These are phyloP conservation scores for Neoarthrinium moseri DNA, from an alignment of 2,329 filamentous ascomycete species.

Conservation along the genomic window DNA sequence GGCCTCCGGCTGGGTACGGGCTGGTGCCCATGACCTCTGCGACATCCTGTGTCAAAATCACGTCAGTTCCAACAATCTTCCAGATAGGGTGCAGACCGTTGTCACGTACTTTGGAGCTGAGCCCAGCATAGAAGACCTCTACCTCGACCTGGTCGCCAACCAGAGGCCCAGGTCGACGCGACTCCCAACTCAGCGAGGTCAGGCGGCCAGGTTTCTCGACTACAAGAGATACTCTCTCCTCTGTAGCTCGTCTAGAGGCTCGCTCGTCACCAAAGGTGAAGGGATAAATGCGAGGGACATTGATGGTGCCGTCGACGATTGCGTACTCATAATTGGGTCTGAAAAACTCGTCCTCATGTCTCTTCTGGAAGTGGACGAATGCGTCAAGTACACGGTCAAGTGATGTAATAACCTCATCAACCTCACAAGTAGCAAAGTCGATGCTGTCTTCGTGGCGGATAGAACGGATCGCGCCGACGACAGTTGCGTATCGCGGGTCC, in stretches of 20 bases:
- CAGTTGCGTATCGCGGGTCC: neutral
- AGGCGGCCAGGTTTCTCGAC: neutral
- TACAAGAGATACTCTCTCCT: neutral
- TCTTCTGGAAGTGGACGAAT: slow-evolving; percentile 15
- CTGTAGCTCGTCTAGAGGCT: slow-evolving; percentile 8
- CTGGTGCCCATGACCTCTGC: too few species aligned
- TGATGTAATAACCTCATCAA: neutral
- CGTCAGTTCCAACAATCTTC: too few species aligned
- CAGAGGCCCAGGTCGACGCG: too few species aligned
- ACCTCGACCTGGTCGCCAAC: too few species aligned
- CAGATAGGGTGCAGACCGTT: too few species aligned
- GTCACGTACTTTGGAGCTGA: too few species aligned
- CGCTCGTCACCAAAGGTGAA: slow-evolving; percentile 21
- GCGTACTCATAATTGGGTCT: slow-evolving; percentile 30
- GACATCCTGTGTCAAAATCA: too few species aligned
- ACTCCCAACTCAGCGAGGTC: slow-evolving; percentile 10
- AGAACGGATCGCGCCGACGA: neutral
- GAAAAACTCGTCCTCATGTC: slow-evolving; percentile 17
- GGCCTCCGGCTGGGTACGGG: too few species aligned
- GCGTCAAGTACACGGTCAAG: too few species aligned
- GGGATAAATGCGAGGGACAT: slow-evolving; percentile 25
- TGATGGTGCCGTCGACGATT: slow-evolving; percentile 21
- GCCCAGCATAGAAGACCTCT: too few species aligned
- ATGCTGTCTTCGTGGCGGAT: neutral
- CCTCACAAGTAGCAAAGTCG: neutral